A percentile compares a stretch with the other conserved stretches of the same genome.
Evolutionary conservation across 208 protist species (phyloP).

Genomic region (Crithidia acanthocephali): DNA sequence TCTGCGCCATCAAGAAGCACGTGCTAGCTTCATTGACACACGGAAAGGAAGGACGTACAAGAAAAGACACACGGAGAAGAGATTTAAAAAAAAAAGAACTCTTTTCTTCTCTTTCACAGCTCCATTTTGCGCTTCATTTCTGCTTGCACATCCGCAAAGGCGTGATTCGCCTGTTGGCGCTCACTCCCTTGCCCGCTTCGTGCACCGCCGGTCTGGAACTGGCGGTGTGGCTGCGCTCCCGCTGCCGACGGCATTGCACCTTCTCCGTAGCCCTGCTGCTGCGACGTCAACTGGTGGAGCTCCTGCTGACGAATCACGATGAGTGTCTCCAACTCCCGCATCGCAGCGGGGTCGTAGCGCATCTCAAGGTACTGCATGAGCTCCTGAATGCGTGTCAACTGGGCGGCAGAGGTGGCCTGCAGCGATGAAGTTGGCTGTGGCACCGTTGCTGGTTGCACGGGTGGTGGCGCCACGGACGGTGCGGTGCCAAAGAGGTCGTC

Average conservation of each 20-base stretch:
- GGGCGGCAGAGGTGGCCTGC: neutral
- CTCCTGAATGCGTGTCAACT: conserved; percentile 12
- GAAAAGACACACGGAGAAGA: neutral
- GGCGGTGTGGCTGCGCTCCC: neutral
- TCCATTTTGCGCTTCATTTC: conserved; percentile 30
- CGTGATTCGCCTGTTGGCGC: conserved; percentile 8
- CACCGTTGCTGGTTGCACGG: neutral
- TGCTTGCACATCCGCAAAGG: conserved; percentile 26
- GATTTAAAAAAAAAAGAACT: neutral
- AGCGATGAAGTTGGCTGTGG: neutral
- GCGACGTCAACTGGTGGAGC: neutral
- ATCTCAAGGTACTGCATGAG: conserved; percentile 18
- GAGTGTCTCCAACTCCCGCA: conserved; percentile 11
- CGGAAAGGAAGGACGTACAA: neutral
- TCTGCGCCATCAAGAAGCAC: no score
- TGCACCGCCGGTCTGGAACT: conserved; percentile 15
- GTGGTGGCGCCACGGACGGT: no score
- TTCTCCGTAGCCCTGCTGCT: neutral
- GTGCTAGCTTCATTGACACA: no score
- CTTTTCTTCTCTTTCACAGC: neutral
- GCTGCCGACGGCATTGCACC: neutral
- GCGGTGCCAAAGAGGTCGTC: conserved; percentile 21
- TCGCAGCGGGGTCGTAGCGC: conserved; percentile 13
- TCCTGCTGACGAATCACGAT: conserved; percentile 11
- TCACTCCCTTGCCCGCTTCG: neutral